Evolutionary conservation across 2,329 filamentous ascomycete genomes (phyloP).

Genomic region (Epichloe hybrida): DNA sequence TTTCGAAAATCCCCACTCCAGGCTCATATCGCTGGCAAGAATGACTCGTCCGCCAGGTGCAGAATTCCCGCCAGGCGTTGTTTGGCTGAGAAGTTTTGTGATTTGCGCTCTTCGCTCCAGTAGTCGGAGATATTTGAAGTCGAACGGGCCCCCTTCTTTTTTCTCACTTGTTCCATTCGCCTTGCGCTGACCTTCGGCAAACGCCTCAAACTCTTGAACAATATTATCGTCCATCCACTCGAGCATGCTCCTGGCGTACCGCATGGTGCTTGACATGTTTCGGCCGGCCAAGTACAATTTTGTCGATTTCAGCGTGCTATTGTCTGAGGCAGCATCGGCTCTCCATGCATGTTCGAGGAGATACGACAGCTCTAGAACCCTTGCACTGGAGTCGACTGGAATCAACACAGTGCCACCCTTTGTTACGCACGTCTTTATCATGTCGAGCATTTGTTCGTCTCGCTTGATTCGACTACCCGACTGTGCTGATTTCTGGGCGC

Average conservation of each 20-base stretch:
- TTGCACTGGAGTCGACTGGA: slow-evolving; percentile 88
- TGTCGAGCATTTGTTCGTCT: slow-evolving; percentile 73
- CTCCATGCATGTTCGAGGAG: slow-evolving; percentile 88
- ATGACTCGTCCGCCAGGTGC: slow-evolving; percentile 55
- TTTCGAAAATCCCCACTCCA: slow-evolving; percentile 93
- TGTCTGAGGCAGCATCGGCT: slow-evolving; percentile 40
- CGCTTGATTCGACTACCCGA: slow-evolving; percentile 63
- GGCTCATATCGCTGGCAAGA: slow-evolving; percentile 73
- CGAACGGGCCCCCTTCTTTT: slow-evolving; percentile 63
- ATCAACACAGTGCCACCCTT: slow-evolving; percentile 86
- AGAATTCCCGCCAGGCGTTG: slow-evolving; percentile 23
- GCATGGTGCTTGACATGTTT: slow-evolving; percentile 77
- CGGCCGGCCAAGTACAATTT: slow-evolving; percentile 74
- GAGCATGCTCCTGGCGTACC: slow-evolving; percentile 86
- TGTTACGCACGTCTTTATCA: slow-evolving; percentile 64
- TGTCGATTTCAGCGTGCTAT: slow-evolving; percentile 36
- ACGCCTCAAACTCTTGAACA: slow-evolving; percentile 76
- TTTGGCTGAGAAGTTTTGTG: slow-evolving; percentile 47
- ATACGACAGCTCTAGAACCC: slow-evolving; percentile 84
- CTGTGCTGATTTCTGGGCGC: slow-evolving; percentile 57
- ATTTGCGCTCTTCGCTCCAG: slow-evolving; percentile 74
- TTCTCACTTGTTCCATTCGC: slow-evolving; percentile 34
- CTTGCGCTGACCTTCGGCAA: slow-evolving; percentile 38
- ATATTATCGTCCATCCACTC: slow-evolving; percentile 99
- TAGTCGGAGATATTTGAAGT: slow-evolving; percentile 74